Evolutionary conservation across 192 early-diverging fungal genomes (phyloP).

Genomic region (Backusella circina): DNA sequence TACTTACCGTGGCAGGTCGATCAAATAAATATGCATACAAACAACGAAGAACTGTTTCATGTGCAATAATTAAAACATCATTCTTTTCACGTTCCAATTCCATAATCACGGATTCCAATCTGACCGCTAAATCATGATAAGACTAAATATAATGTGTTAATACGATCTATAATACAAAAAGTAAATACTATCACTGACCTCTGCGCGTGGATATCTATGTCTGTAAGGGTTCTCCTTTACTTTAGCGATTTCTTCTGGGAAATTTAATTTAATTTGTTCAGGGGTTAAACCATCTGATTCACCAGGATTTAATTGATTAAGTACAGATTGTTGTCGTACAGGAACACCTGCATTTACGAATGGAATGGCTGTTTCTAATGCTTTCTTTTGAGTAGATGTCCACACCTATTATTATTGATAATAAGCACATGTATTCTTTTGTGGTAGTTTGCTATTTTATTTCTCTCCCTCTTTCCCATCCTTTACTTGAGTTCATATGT

Average conservation of each 20-base stretch:
- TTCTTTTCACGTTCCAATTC: slow-evolving; percentile 82
- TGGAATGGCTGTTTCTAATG: slow-evolving; percentile 68
- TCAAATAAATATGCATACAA: slow-evolving; percentile 80
- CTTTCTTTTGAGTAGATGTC: slow-evolving; percentile 63
- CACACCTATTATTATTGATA: slow-evolving; percentile 54
- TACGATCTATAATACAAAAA: background rate
- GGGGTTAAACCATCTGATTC: slow-evolving; percentile 63
- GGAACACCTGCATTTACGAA: slow-evolving; percentile 50
- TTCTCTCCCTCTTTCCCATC: background rate
- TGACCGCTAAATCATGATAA: slow-evolving; percentile 79
- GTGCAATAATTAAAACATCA: slow-evolving; percentile 81
- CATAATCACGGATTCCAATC: slow-evolving; percentile 74
- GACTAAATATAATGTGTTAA: slow-evolving; percentile 39
- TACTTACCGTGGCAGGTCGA: slow-evolving; percentile 57
- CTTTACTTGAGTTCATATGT: background rate
- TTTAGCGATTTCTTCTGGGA: slow-evolving; percentile 65
- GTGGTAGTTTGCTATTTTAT: too few relatives aligned
- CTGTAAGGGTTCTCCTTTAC: slow-evolving; percentile 66
- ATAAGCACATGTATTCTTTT: background rate
- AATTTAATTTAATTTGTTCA: slow-evolving; percentile 61
- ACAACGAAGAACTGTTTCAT: slow-evolving; percentile 71
- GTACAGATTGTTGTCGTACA: slow-evolving; percentile 61
- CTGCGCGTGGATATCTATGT: slow-evolving; percentile 77
- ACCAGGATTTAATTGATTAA: slow-evolving; percentile 70
- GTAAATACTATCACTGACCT: slow-evolving; percentile 36